A percentile compares a stretch with the other conserved stretches of the same genome.
Evolutionary conservation across 352 stramenopile species (phyloP).

Genomic region (Thraustochytrium striatum): DNA sequence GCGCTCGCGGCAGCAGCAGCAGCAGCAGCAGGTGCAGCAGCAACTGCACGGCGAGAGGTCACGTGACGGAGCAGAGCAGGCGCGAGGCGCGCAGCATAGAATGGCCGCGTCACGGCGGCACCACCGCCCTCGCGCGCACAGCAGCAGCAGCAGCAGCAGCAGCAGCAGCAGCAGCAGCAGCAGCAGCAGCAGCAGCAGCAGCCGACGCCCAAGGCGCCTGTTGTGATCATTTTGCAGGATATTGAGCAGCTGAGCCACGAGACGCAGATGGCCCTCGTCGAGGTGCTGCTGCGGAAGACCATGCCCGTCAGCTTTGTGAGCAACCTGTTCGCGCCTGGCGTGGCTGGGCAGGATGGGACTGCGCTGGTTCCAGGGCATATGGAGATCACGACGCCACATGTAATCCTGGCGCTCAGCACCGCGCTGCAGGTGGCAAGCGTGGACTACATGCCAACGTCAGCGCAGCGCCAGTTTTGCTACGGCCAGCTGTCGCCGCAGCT

Average conservation of each 20-base stretch:
- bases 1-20: neutral
- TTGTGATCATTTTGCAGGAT: conserved; percentile 38
- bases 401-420: neutral
- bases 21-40: neutral
- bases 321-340: neutral
- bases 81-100: neutral
- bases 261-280: conserved; percentile 29
- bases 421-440: neutral
- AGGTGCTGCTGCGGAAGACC: neutral
- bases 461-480: neutral
- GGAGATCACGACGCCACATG: conserved; percentile 12
- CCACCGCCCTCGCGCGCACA: too few relatives aligned
- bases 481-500: neutral
- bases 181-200: too few relatives aligned
- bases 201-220: too few relatives aligned
- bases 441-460: neutral
- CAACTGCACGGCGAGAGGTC: neutral
- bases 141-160: too few relatives aligned
- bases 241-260: conserved; percentile 24
- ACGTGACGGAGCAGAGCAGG: neutral
- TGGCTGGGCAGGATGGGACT: neutral
- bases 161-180: too few relatives aligned
- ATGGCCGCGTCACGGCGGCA: neutral
- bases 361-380: conserved; percentile 8
- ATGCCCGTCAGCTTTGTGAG: conserved; percentile 34